phyloP scores from a whole-genome alignment of 1,284 basidiomycete species.

The Papiliotrema terrestris region DNA sequence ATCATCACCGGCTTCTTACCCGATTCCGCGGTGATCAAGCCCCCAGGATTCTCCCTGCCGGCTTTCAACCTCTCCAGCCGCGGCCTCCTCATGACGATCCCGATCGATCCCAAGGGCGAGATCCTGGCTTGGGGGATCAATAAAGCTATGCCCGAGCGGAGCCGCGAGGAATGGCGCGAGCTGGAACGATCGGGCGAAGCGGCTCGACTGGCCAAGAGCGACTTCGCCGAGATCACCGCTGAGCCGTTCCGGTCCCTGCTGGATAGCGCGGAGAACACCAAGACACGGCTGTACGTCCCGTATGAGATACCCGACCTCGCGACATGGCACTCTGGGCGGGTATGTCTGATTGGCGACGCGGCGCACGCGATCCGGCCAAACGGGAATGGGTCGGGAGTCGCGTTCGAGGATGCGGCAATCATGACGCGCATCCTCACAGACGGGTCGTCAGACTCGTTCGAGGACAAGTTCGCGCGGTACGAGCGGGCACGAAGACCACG shows the following conservation, averaged over 20 bases:
- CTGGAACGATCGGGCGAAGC: conserved; percentile 17
- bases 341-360: conserved; percentile 20
- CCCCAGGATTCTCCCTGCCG: conserved; percentile 10
- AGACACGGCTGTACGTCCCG: conserved; percentile 16
- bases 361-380: conserved; percentile 21
- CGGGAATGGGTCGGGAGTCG: conserved; percentile 18
- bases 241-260: conserved; percentile 21
- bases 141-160: conserved; percentile 4
- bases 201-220: conserved; percentile 10
- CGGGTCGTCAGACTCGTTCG: neutral
- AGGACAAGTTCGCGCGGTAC: conserved; percentile 15
- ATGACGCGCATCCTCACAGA: conserved; percentile 10
- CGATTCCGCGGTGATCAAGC: neutral
- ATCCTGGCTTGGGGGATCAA: conserved; percentile 21
- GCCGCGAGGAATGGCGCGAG: conserved; percentile 20
- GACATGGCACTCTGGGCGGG: conserved; percentile 12
- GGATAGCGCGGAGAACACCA: conserved; percentile 9
- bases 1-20: conserved; percentile 17
- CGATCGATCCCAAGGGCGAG: conserved; percentile 12
- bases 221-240: conserved; percentile 10
- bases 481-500: conserved; percentile 16
- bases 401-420: conserved; percentile 25
- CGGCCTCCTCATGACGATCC: conserved; percentile 22
- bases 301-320: conserved; percentile 18
- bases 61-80: conserved; percentile 16